Evolutionary conservation across 2,329 filamentous ascomycete genomes (phyloP), one percentile per base, ranked within the genome.

Genomic region (Botrytis sinoallii): DNA sequence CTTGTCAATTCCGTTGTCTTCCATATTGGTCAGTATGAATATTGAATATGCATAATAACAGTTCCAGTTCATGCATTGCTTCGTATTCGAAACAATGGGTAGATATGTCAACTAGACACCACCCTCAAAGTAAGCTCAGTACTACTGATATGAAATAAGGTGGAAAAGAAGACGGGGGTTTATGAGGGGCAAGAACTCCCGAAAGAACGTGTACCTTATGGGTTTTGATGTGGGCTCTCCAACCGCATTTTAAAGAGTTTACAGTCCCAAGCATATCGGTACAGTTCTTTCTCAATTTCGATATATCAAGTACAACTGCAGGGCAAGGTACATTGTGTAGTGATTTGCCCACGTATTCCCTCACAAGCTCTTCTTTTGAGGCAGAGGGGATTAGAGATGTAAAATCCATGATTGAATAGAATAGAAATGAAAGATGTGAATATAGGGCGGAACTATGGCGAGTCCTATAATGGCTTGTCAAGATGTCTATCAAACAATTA

Each of bases 141-240:
- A 57, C 46, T 46, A 42, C 22, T 35, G 61, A 59, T 60, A 25
- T 61, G 29, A 22, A 7, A 20, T 29, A 57, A 55, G 16, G 10
- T 57, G 60, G 25, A 52, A 14, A 57, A 29, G n/a, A 57, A 57
- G 14, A 9, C 3, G 48, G 25, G 5, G 48, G 25, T 29, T 4
- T 20, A 46, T 38, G 10, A 25, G 46, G 32, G 29, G 35, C n/a
- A 35, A 72, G 35, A 42, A 59, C 29, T n/a, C 38, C 32, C 40
- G 44, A 40, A 73, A 63, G 46, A 35, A 46, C 46, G 46, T 69
- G 46, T 82, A 91, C 91, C 85, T 96, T 96, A 82, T 96, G 93
- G 35, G 92, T 94, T 83, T 96, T 96, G 74, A 95, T 89, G 81
- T 96, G 93, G 1, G 91, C 90, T 74, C 93, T 85, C 84, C 93